Conservation (phyloP, 148 eudicot species). For the Rhododendron henanense region DNA sequence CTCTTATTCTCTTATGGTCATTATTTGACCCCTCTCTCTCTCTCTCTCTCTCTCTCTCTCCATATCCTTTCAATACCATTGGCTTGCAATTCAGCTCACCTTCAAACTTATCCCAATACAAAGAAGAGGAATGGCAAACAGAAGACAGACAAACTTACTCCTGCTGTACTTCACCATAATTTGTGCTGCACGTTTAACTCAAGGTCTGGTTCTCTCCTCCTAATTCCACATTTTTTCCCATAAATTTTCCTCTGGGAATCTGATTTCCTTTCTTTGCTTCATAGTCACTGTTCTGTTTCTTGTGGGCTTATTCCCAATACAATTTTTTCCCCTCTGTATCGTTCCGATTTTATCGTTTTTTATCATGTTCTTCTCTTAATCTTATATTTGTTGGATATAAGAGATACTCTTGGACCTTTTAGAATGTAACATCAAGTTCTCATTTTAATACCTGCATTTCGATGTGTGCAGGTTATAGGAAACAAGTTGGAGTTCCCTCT, state of each 20-base stretch:
- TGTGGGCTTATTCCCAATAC: not conserved
- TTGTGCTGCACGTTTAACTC: constrained; percentile 18
- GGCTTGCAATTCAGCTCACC: not conserved
- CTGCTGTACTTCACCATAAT: constrained; percentile 26
- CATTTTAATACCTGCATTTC: not conserved
- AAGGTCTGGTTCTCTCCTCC: constrained; percentile 24
- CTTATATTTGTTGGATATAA: not conserved
- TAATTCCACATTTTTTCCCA: not conserved
- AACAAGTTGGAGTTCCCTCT: constrained; percentile 11
- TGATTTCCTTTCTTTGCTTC: not conserved
- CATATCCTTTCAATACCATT: not conserved
- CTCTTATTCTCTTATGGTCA: constrained; percentile 24
- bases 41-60: not conserved
- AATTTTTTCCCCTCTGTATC: too few relatives aligned
- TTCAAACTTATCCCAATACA: constrained; percentile 12
- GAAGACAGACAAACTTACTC: constrained; percentile 12
- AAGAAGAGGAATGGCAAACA: constrained; percentile 19
- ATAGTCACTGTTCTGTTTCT: too few relatives aligned
- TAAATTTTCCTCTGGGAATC: not conserved
- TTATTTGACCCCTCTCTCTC: constrained; percentile 16
- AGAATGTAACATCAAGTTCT: not conserved
- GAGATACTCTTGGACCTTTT: not conserved
- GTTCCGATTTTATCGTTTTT: too few relatives aligned
- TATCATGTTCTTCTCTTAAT: not conserved
- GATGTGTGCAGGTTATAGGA: constrained; percentile 22